Evolutionary conservation across 129 eudicot genomes (phyloP).

Genomic region (Silybum marianum): DNA sequence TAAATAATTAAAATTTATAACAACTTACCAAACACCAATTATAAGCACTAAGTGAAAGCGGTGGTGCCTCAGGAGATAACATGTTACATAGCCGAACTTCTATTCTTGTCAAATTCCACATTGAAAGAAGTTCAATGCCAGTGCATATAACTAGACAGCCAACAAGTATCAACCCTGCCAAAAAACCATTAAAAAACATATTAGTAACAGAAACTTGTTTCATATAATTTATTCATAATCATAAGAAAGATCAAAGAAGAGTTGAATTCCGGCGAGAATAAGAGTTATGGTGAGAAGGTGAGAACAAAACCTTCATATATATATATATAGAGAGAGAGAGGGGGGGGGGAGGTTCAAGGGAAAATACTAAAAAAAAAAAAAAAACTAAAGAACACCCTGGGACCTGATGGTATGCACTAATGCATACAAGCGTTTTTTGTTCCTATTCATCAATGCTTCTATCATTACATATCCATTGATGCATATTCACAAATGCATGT

Average conservation of each 20-base stretch:
- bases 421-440: no score
- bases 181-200: slow-evolving; percentile 9
- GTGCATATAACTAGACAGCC: slow-evolving; percentile 63
- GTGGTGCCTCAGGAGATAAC: slow-evolving; percentile 95
- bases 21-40: slow-evolving; percentile 86
- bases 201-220: background rate
- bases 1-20: background rate
- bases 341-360: no score
- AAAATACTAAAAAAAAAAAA: no score
- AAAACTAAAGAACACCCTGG: no score
- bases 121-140: slow-evolving; percentile 76
- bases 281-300: no score
- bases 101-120: slow-evolving; percentile 97
- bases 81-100: slow-evolving; percentile 91
- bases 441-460: no score
- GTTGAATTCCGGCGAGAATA: no score
- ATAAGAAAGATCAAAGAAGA: slow-evolving; percentile 4
- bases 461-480: no score
- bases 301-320: no score
- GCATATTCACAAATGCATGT: no score
- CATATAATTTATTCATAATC: slow-evolving; percentile 11
- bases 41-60: slow-evolving; percentile 83
- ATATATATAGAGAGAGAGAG: no score
- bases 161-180: slow-evolving; percentile 58
- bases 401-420: no score